A percentile compares a stretch with the other conserved stretches of the same genome.
These are phyloP conservation scores for Irpex lacteus DNA, from an alignment of 1,284 basidiomycete species.

Conservation along the genomic window DNA sequence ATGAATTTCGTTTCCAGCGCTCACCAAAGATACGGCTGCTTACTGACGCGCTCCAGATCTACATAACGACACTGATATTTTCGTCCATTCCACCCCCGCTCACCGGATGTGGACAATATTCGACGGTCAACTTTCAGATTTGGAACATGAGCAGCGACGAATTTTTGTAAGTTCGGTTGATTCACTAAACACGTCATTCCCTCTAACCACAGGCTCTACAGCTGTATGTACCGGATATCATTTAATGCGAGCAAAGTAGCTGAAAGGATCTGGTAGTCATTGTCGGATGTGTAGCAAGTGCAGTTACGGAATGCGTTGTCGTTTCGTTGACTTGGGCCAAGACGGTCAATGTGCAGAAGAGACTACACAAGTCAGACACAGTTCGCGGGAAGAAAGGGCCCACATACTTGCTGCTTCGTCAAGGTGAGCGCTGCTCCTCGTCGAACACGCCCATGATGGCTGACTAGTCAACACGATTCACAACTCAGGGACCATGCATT, in stretches of 20 bases:
- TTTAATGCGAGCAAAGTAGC: background rate
- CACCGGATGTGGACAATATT: slow-evolving; percentile 10
- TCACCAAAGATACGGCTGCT: background rate
- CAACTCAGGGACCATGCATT: background rate
- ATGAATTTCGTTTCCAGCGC: background rate
- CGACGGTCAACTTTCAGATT: background rate
- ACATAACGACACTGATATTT: slow-evolving; percentile 1
- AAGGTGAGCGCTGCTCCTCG: background rate
- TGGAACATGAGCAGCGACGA: background rate
- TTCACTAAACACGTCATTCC: background rate
- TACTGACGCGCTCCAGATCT: background rate
- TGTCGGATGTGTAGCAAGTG: background rate
- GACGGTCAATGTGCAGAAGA: slow-evolving; percentile 1
- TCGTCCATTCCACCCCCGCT: slow-evolving; percentile 9
- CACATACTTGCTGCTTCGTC: background rate
- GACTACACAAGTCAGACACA: background rate
- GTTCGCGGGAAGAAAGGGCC: background rate
- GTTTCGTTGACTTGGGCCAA: slow-evolving; percentile 9
- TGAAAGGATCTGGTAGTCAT: background rate
- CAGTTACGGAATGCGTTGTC: slow-evolving; percentile 7
- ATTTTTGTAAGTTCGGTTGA: slow-evolving; percentile 5
- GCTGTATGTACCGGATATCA: background rate
- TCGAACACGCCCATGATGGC: background rate
- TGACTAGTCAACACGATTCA: background rate
- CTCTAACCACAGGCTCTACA: background rate